A percentile compares a stretch with the other conserved stretches of the same genome.
Evolutionary conservation across 805 yeast genomes (phyloP).

Genomic region (Kregervanrija fluxuum): DNA sequence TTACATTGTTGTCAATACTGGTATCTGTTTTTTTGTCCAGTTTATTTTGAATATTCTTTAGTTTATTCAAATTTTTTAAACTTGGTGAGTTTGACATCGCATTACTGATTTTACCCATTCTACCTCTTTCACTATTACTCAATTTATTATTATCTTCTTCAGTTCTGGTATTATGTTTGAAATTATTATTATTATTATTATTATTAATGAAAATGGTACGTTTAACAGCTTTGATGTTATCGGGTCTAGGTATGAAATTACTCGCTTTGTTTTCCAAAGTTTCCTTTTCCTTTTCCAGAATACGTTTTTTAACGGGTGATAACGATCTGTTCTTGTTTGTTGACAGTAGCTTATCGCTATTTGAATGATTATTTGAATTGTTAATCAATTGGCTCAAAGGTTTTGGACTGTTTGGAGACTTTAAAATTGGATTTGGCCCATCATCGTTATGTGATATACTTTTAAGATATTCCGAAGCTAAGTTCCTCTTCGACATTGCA

Average conservation of each 20-base stretch:
- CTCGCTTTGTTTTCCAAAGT: constrained; percentile 21
- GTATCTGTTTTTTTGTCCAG: constrained; percentile 4
- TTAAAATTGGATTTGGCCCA: too few species aligned
- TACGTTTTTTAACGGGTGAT: constrained; percentile 28
- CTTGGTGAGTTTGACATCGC: constrained; percentile 31
- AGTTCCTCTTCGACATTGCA: too few species aligned
- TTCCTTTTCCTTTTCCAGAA: constrained; percentile 27
- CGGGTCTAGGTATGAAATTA: constrained; percentile 20
- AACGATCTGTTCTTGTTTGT: constrained; percentile 1
- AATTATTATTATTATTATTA: constrained; percentile 9
- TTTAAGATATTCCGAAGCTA: too few species aligned
- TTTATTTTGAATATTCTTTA: constrained; percentile 24
- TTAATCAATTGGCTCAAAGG: too few species aligned
- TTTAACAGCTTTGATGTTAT: constrained; percentile 4
- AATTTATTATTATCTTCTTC: constrained; percentile 8
- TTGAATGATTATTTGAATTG: too few species aligned
- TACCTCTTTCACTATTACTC: constrained; percentile 21
- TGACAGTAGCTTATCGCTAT: too few species aligned
- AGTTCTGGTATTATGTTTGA: constrained; percentile 2
- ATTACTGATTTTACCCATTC: constrained; percentile 27
- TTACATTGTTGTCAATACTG: neutral
- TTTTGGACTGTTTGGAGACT: too few species aligned
- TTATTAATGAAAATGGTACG: constrained; percentile 5
- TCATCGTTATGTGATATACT: too few species aligned
- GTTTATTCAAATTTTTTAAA: constrained; percentile 27